Conservation (phyloP, 352 stramenopile genomes). For the Phytopythium mirpurense region DNA sequence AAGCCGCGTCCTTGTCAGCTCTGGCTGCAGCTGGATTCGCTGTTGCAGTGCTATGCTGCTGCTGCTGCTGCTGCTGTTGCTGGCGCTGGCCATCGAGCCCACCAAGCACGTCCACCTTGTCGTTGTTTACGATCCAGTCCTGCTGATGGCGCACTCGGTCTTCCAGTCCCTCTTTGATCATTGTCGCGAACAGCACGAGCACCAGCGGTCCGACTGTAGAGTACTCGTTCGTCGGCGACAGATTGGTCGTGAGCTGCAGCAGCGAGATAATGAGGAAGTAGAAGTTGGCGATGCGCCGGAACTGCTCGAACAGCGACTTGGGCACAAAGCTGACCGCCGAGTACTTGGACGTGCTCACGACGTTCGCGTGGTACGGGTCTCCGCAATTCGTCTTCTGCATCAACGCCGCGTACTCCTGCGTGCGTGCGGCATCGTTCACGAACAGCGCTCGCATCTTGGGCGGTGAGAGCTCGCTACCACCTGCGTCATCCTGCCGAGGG, state of each 20-base stretch:
- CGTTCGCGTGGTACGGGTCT: slow-evolving; percentile 45
- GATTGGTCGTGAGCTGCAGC: slow-evolving; percentile 89
- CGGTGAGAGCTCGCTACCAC: neutral
- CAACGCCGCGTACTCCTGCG: slow-evolving; percentile 51
- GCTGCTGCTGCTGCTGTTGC: neutral
- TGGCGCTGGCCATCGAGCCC: slow-evolving; percentile 13
- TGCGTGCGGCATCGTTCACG: slow-evolving; percentile 58
- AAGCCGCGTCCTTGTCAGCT: neutral
- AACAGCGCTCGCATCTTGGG: slow-evolving; percentile 64
- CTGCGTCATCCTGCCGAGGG: neutral
- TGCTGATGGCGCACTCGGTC: slow-evolving; percentile 67
- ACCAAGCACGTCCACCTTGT: slow-evolving; percentile 41
- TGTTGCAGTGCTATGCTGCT: slow-evolving; percentile 4
- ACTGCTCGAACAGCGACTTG: slow-evolving; percentile 94
- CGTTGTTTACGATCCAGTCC: slow-evolving; percentile 71
- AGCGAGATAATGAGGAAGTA: slow-evolving; percentile 96
- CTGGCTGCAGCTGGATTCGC: slow-evolving; percentile 4
- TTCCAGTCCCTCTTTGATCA: slow-evolving; percentile 84
- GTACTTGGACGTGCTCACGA: slow-evolving; percentile 92
- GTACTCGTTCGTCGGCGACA: slow-evolving; percentile 87
- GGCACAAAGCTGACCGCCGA: slow-evolving; percentile 93
- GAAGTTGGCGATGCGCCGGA: slow-evolving; percentile 94
- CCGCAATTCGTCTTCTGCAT: slow-evolving; percentile 38
- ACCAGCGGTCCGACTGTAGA: slow-evolving; percentile 78
- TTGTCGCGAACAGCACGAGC: slow-evolving; percentile 76